phyloP scores from a whole-genome alignment of 2,329 filamentous ascomycete genomes.

The Phialophora chinensis region DNA sequence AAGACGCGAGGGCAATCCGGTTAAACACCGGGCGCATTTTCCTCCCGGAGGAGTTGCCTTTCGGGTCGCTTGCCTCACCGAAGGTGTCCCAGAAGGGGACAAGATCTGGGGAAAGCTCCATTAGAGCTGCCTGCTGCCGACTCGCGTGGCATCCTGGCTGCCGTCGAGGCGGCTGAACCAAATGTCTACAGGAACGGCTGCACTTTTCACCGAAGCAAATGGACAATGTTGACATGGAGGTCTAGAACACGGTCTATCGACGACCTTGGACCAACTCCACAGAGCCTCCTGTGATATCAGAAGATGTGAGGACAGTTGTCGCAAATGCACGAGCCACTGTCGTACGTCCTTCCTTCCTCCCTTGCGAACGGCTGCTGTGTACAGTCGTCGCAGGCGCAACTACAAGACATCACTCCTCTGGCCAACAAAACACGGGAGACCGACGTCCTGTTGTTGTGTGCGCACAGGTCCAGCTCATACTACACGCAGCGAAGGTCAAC shows the following conservation, averaged over 20 bases:
- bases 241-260: slow-evolving; percentile 2
- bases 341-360: neutral
- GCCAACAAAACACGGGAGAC: neutral
- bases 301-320: neutral
- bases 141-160: slow-evolving; percentile 9
- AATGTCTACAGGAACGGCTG: slow-evolving; percentile 15
- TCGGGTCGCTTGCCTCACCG: neutral
- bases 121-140: slow-evolving; percentile 13
- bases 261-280: neutral
- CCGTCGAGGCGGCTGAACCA: neutral
- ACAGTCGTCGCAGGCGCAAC: neutral
- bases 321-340: neutral
- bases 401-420: neutral
- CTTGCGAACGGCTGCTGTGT: neutral
- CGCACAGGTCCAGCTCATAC: too few species aligned
- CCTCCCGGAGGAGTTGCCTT: neutral
- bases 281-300: neutral
- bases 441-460: too few species aligned
- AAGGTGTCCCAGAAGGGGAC: neutral
- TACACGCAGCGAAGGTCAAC: too few species aligned
- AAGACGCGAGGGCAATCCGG: slow-evolving; percentile 10
- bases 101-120: slow-evolving; percentile 13
- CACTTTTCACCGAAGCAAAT: slow-evolving; percentile 16
- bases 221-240: neutral
- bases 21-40: slow-evolving; percentile 4